A percentile compares a stretch with the other conserved stretches of the same genome.
Evolutionary conservation across 1,284 basidiomycete genomes (phyloP).

Genomic region (Inonotus obliquus): DNA sequence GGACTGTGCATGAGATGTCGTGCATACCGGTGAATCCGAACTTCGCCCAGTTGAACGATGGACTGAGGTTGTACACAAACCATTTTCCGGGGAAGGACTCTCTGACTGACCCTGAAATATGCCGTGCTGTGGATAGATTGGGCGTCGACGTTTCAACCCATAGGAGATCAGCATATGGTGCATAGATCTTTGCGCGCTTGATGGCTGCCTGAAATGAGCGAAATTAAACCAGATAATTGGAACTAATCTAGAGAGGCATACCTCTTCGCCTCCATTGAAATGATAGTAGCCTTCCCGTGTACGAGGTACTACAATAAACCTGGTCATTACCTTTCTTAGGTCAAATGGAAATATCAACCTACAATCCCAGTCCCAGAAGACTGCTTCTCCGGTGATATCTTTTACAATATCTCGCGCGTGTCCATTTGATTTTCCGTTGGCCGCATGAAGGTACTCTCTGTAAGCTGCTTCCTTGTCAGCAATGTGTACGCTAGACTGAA

Average conservation of each 20-base stretch:
- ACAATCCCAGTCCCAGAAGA: slow-evolving; percentile 90
- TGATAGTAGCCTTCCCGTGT: slow-evolving; percentile 93
- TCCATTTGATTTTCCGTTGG: slow-evolving; percentile 65
- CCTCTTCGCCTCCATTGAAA: slow-evolving; percentile 78
- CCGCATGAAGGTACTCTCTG: slow-evolving; percentile 55
- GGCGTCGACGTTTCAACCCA: slow-evolving; percentile 92
- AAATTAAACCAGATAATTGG: background rate
- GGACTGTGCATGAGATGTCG: background rate
- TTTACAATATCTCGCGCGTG: slow-evolving; percentile 72
- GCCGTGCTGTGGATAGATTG: slow-evolving; percentile 73
- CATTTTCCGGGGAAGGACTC: slow-evolving; percentile 74
- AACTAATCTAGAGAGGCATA: slow-evolving; percentile 20
- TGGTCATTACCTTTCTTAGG: background rate
- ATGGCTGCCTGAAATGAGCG: slow-evolving; percentile 56
- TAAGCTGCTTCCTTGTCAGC: slow-evolving; percentile 54
- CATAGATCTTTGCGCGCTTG: slow-evolving; percentile 75
- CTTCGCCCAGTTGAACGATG: slow-evolving; percentile 89
- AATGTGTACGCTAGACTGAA: slow-evolving; percentile 42
- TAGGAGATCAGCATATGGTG: slow-evolving; percentile 79
- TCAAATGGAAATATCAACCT: slow-evolving; percentile 27
- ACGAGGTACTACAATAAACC: slow-evolving; percentile 55
- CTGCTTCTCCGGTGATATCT: slow-evolving; percentile 62
- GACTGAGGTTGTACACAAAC: slow-evolving; percentile 94
- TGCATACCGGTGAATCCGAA: slow-evolving; percentile 71
- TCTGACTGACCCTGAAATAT: slow-evolving; percentile 76